Base-by-base conservation (phyloP, 495 filamentous ascomycete genomes). In the Hypoxylon fuscum region DNA sequence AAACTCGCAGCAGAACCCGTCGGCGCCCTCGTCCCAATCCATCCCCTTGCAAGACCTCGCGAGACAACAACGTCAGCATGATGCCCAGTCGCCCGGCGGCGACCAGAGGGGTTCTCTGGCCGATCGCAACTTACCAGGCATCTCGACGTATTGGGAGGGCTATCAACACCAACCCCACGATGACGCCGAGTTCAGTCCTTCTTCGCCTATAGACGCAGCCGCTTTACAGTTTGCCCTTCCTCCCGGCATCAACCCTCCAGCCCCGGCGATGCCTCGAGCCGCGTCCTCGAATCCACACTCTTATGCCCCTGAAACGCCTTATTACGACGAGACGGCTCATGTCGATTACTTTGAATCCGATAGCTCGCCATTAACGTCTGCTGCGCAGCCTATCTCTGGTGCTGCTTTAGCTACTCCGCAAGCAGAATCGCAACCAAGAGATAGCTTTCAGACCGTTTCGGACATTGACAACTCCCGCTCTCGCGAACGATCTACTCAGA, bases 1-100 rank as follows among this genome's bases (percentile, higher is more conserved):
- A 48, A 68, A 71, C 17, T 62, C 69, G 21, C 63, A 66, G 40
- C 59, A 54, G 25, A 51, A 56, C 25, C 22, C 61, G 43, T 64
- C 64, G 23, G 68, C 79, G 55, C 62, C 82, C 34, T 72, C 84
- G 27, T 76, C 83, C 45, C 88, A 91, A 58, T 89, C 88, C 37
- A 96, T 97, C 74, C 92, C 93, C 43, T 79, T 97, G 44, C 89
- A 89, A 72, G 88, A 96, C 72, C 86, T 97, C 44, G 85, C 87
- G 25, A 81, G 85, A 50, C 77, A 83, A 29, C 81, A 85, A 41
- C 83, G 82, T 56, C 77, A 80, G 14, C 65, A 58, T 41, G 72
- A 67, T 38, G 55, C 54, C 38, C 68, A 77, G 25, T 68, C 72
- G 49, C 71, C 64, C 44, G 61, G 59, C 27, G 74, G 68, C 21